These are phyloP conservation scores for Phytophthora podocarpi DNA, from an alignment of 352 stramenopile species.

Conservation along the genomic window DNA sequence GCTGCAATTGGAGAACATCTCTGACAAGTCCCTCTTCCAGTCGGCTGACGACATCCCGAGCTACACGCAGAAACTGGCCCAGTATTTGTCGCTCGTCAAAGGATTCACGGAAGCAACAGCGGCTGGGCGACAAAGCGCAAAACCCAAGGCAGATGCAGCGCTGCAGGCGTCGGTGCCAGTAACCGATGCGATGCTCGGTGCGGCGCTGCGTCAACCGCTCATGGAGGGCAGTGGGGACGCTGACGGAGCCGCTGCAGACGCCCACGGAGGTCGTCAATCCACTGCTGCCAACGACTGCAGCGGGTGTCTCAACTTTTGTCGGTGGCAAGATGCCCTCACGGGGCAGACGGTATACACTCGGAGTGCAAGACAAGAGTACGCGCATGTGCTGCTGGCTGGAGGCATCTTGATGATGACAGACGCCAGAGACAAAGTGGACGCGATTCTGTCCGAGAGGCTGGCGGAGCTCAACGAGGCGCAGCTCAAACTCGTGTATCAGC, in stretches of 20 bases:
- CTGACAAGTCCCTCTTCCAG: constrained; percentile 15
- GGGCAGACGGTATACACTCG: constrained; percentile 45
- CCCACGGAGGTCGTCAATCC: neutral
- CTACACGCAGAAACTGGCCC: constrained; percentile 38
- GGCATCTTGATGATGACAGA: constrained; percentile 53
- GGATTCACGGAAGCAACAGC: constrained; percentile 47
- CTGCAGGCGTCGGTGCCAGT: constrained; percentile 10
- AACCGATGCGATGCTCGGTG: constrained; percentile 2
- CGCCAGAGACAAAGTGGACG: constrained; percentile 50
- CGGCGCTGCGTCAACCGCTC: constrained; percentile 44
- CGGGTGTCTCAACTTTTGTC: constrained; percentile 56
- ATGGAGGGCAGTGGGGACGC: constrained; percentile 26
- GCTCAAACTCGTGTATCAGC: constrained; percentile 74
- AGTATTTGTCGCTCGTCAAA: constrained; percentile 66
- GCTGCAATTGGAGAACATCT: constrained; percentile 28
- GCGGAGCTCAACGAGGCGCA: constrained; percentile 61
- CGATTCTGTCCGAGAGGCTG: constrained; percentile 40
- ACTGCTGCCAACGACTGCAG: constrained; percentile 25
- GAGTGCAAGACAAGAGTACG: constrained; percentile 62
- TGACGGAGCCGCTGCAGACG: neutral
- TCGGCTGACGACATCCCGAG: constrained; percentile 18
- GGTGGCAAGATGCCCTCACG: constrained; percentile 60
- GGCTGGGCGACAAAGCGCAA: neutral
- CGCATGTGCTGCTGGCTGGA: constrained; percentile 53
- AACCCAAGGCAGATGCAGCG: neutral